Base-by-base conservation (phyloP, 768 basidiomycete genomes). In the Multifurca ochricompacta region DNA sequence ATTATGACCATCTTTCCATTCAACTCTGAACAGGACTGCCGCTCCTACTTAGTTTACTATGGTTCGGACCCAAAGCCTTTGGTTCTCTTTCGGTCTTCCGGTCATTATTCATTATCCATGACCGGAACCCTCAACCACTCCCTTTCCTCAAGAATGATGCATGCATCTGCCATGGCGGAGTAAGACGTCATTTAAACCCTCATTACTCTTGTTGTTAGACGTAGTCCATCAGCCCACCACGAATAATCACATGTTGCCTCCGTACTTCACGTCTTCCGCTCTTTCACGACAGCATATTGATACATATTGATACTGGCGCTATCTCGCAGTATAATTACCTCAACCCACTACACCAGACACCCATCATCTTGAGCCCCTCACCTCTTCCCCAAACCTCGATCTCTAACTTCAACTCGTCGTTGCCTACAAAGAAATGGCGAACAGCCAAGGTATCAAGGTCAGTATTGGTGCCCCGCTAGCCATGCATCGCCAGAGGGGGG, bases 171-270 rank as follows among this genome's bases (percentile, higher is more conserved):
- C n/a, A n/a, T n/a, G n/a, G n/a, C n/a, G n/a, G 19, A 23, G 0
- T 40, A 25, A 3, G 14, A 21, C 25, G 18, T 46, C 10, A 30
- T 31, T 7, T 35, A 13, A 3, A 6, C 14, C 6, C 18, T 40
- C 14, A n/a, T 41, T 50, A 1, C 32, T 11, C 14, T 23, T n/a
- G 30, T 16, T 3, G 8, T 11, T n/a, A 1, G 10, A 7, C n/a
- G 40, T 11, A 7, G 16, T 14, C 49, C 16, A 23, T 5, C n/a
- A 19, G 3, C 19, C 10, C 14, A 37, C 13, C 18, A 21, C 9
- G 19, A 62, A 37, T 50, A 49, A 56, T 40, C 50, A 43, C 43
- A 50, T 58, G 45, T 42, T 25, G 11, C 16, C 37, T 40, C 11
- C 42, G 6, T 41, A 11, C 19, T 7, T 51, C 43, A 46, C 8